phyloP scores from a whole-genome alignment of 305 asterid genomes.

The Solanum chacoense region DNA sequence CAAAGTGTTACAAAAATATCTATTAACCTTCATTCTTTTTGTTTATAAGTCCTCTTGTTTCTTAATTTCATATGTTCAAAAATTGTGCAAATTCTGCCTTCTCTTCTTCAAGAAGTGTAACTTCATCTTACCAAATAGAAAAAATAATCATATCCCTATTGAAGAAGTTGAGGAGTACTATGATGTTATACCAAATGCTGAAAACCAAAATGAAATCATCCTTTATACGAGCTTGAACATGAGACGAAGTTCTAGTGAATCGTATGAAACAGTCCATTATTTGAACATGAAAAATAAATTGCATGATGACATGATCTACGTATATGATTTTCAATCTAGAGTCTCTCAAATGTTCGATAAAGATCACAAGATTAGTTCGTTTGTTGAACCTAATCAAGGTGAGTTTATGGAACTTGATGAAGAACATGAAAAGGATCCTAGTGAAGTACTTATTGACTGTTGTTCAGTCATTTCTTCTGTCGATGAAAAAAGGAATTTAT shows the following conservation, averaged over 20 bases:
- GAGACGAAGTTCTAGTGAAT: background rate
- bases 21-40: background rate
- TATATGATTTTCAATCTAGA: background rate
- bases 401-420: background rate
- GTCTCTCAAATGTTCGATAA: background rate
- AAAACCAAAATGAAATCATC: background rate
- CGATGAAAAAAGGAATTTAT: background rate
- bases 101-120: background rate
- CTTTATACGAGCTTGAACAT: background rate
- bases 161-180: background rate
- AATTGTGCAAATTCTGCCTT: background rate
- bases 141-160: background rate
- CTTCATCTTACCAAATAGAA: background rate
- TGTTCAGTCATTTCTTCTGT: background rate
- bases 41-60: conserved; percentile 3
- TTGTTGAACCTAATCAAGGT: background rate
- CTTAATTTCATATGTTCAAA: background rate
- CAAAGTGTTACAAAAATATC: conserved; percentile 2
- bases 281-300: background rate
- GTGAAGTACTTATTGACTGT: background rate
- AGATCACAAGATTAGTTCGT: background rate
- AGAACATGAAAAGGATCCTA: background rate
- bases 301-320: background rate
- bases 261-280: background rate
- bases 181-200: background rate